Conservation (phyloP, 805 yeast species). For the Cyberlindnera amylophila region DNA sequence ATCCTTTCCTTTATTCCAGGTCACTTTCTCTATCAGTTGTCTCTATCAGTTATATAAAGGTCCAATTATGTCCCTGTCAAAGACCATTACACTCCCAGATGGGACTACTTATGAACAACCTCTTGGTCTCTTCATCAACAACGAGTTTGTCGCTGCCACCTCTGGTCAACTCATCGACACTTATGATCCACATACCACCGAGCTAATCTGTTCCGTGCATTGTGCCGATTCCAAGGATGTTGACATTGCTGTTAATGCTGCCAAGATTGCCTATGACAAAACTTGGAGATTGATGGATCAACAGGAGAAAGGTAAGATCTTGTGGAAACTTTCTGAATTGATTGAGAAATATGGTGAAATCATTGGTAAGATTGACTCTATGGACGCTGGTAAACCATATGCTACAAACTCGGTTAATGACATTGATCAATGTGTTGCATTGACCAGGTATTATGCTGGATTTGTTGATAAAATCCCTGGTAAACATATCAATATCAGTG, state of each 20-base stretch:
- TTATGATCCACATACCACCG: constrained; percentile 58
- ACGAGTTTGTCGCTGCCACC: constrained; percentile 69
- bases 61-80: constrained; percentile 11
- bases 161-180: constrained; percentile 49
- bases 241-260: constrained; percentile 34
- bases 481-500: constrained; percentile 58
- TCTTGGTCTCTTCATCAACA: constrained; percentile 84
- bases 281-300: constrained; percentile 70
- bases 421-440: constrained; percentile 56
- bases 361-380: constrained; percentile 64
- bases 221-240: constrained; percentile 21
- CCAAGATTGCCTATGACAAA: constrained; percentile 53
- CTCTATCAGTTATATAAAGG: too few relatives aligned
- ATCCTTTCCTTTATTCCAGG: too few relatives aligned
- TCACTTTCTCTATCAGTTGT: too few relatives aligned
- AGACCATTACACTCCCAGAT: constrained; percentile 53
- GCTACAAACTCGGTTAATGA: constrained; percentile 65
- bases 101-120: constrained; percentile 71
- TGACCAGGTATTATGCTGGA: constrained; percentile 69
- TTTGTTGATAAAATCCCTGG: constrained; percentile 70
- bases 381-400: constrained; percentile 76
- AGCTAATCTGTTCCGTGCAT: constrained; percentile 42
- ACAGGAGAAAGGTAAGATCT: constrained; percentile 45
- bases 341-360: constrained; percentile 60
- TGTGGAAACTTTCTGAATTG: constrained; percentile 63